These are phyloP conservation scores for Fusarium sp. DNA, from an alignment of 2,329 filamentous ascomycete genomes.

Conservation along the genomic window DNA sequence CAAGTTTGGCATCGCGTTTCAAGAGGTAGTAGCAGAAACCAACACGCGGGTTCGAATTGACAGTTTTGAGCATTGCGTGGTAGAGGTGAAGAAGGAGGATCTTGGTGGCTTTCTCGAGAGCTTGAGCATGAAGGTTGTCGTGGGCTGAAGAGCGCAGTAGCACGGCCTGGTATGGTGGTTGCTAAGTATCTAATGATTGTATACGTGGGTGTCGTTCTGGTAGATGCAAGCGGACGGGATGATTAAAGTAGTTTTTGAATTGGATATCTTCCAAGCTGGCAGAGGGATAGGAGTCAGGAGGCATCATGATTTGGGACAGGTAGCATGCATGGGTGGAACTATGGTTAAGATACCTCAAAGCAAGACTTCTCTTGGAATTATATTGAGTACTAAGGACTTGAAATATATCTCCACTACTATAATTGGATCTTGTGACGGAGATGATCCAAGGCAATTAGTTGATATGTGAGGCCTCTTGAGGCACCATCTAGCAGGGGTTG, in stretches of 20 bases:
- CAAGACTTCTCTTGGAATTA: slow-evolving; percentile 15
- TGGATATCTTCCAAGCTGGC: slow-evolving; percentile 17
- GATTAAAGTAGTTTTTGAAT: slow-evolving; percentile 14
- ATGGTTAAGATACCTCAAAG: slow-evolving; percentile 36
- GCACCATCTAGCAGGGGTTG: neutral
- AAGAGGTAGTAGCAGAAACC: slow-evolving; percentile 93
- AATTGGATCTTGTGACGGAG: neutral
- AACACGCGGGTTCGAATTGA: slow-evolving; percentile 91
- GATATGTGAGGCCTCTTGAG: neutral
- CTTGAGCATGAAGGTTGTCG: slow-evolving; percentile 90
- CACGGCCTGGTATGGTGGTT: neutral
- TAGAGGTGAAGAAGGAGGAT: slow-evolving; percentile 98
- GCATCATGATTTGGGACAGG: slow-evolving; percentile 34
- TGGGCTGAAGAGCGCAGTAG: slow-evolving; percentile 58
- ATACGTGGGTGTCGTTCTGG: slow-evolving; percentile 13
- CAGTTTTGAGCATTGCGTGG: slow-evolving; percentile 96
- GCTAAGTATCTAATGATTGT: slow-evolving; percentile 16
- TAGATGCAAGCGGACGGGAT: slow-evolving; percentile 12
- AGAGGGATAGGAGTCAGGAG: slow-evolving; percentile 29
- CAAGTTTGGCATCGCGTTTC: slow-evolving; percentile 93
- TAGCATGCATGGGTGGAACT: slow-evolving; percentile 36
- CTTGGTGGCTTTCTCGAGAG: slow-evolving; percentile 90
- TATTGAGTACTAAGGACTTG: neutral
- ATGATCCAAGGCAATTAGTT: neutral
- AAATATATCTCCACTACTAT: neutral